These are phyloP conservation scores for Mercurialis annua DNA, from an alignment of 345 rosid genomes.

Conservation along the genomic window DNA sequence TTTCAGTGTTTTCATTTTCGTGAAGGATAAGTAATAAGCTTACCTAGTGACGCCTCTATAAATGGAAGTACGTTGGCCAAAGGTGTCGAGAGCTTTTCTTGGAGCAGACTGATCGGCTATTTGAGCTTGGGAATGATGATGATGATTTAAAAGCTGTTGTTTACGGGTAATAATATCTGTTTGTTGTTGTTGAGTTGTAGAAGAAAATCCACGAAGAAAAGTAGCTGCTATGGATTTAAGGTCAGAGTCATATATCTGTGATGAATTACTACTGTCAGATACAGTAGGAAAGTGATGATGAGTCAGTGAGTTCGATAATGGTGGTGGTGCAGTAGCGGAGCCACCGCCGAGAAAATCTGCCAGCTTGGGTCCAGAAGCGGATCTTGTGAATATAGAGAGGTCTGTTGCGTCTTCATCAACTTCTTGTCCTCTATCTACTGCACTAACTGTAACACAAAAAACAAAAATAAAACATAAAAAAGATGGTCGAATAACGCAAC, in stretches of 20 bases:
- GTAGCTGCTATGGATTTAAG: conserved; percentile 75
- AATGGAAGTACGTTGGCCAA: conserved; percentile 89
- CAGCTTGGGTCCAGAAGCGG: conserved; percentile 48
- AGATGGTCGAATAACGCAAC: too few species aligned
- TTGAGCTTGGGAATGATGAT: conserved; percentile 21
- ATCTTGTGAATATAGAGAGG: conserved; percentile 46
- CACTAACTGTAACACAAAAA: conserved; percentile 14
- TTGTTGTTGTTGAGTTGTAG: conserved; percentile 25
- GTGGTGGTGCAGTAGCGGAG: conserved; percentile 22
- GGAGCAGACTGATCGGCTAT: conserved; percentile 29
- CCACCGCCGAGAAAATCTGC: conserved; percentile 72
- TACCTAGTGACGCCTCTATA: conserved; percentile 91
- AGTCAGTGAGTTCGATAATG: conserved; percentile 16
- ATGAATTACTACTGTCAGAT: conserved; percentile 6
- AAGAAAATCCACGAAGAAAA: conserved; percentile 58
- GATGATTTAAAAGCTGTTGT: conserved; percentile 19
- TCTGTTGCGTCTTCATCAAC: conserved; percentile 37
- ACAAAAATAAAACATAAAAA: background rate
- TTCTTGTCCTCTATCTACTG: conserved; percentile 22
- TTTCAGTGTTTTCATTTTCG: too few species aligned
- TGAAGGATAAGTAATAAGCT: too few species aligned
- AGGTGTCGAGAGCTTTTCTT: conserved; percentile 59
- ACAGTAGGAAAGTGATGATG: conserved; percentile 23
- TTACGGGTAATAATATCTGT: conserved; percentile 12
- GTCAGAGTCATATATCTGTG: conserved; percentile 59